phyloP scores from a whole-genome alignment of 1,284 basidiomycete species.

The Ustilago sp. region DNA sequence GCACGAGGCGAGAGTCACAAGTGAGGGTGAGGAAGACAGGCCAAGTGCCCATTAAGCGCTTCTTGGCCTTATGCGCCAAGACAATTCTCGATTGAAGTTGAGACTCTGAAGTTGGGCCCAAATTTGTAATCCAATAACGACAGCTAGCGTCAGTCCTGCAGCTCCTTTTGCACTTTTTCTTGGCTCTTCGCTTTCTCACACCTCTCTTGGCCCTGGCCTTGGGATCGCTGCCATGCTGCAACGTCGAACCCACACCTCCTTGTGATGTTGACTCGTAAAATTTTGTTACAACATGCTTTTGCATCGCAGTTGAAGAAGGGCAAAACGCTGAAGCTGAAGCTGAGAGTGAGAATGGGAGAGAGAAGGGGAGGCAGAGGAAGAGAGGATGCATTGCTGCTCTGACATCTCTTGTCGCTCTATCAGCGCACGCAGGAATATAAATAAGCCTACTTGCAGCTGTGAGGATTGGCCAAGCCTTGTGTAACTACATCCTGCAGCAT shows the following conservation, averaged over 20 bases:
- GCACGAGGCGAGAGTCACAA: too few species aligned
- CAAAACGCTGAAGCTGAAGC: not conserved
- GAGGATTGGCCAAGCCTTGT: not conserved
- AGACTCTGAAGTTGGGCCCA: not conserved
- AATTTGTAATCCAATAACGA: not conserved
- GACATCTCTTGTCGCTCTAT: not conserved
- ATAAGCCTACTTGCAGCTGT: not conserved
- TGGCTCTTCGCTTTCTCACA: not conserved
- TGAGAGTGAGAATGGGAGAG: not conserved
- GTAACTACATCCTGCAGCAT: not conserved
- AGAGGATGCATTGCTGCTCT: not conserved
- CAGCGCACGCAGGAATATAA: not conserved
- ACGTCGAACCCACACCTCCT: not conserved
- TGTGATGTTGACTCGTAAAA: not conserved
- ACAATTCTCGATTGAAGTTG: conserved; percentile 1
- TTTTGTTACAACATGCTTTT: too few species aligned
- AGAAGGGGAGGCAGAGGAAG: not conserved
- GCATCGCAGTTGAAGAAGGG: not conserved
- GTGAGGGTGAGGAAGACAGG: not conserved
- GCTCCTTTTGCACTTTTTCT: not conserved
- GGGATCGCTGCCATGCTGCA: not conserved
- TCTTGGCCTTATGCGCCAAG: conserved; percentile 1
- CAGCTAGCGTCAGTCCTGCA: not conserved
- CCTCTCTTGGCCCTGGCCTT: conserved; percentile 1
- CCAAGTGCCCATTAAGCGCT: not conserved